These are phyloP conservation scores for Paspalum vaginatum DNA, from an alignment of 176 grass and related monocot species.

Conservation along the genomic window DNA sequence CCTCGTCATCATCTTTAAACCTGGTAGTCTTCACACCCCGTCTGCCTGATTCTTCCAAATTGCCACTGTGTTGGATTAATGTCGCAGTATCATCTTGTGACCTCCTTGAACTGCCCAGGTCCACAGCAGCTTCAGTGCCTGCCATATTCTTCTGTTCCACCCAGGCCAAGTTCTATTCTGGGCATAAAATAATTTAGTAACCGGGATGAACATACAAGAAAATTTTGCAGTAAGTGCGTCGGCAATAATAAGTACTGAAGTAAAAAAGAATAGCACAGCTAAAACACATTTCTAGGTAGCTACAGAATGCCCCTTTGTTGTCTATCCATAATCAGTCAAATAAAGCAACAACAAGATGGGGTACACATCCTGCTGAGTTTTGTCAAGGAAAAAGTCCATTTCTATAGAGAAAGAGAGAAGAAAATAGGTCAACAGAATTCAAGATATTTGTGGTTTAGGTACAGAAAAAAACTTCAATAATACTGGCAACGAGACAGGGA, in stretches of 20 bases:
- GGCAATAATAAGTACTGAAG: neutral
- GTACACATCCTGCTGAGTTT: neutral
- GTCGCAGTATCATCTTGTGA: slow-evolving; percentile 48
- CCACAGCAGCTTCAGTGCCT: slow-evolving; percentile 24
- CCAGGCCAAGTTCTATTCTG: slow-evolving; percentile 10
- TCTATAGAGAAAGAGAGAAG: neutral
- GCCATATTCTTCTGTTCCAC: slow-evolving; percentile 25
- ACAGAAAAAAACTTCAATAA: neutral
- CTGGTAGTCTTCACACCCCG: slow-evolving; percentile 56
- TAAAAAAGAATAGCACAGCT: neutral
- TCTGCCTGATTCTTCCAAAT: slow-evolving; percentile 46
- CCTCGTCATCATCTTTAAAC: slow-evolving; percentile 71
- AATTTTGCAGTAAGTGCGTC: neutral
- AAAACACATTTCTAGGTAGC: neutral
- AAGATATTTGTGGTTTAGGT: neutral
- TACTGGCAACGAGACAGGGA: neutral
- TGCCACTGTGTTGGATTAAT: slow-evolving; percentile 59
- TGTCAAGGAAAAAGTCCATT: neutral
- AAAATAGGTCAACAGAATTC: neutral
- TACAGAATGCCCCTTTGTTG: neutral
- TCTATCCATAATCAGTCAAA: neutral
- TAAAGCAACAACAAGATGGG: neutral
- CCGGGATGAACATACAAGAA: neutral
- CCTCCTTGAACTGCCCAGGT: slow-evolving; percentile 30
- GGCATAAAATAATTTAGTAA: neutral